Percentiles rank a stretch among this genome's conserved stretches.
These are phyloP conservation scores for Epichloe sibirici DNA, from an alignment of 2,329 filamentous ascomycete genomes.

Conservation along the genomic window DNA sequence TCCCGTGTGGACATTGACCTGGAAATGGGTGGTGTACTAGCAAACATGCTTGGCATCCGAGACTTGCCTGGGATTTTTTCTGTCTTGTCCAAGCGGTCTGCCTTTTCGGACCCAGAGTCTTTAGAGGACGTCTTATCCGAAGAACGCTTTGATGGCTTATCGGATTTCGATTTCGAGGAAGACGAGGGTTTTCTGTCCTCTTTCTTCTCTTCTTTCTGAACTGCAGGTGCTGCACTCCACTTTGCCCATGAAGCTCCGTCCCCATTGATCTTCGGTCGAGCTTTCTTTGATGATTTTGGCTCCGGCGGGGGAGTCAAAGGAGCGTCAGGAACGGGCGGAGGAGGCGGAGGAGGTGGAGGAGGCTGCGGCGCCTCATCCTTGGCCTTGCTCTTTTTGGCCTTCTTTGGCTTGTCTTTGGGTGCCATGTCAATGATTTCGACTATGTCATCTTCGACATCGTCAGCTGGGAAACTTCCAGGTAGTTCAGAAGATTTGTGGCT, in stretches of 20 bases:
- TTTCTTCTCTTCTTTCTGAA: constrained; percentile 32
- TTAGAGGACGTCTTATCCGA: constrained; percentile 49
- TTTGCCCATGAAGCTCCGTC: constrained; percentile 62
- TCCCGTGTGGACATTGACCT: constrained; percentile 59
- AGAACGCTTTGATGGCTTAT: constrained; percentile 43
- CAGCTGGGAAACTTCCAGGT: constrained; percentile 46
- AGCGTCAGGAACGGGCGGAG: constrained; percentile 35
- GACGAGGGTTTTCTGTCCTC: constrained; percentile 9
- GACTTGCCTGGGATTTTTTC: constrained; percentile 40
- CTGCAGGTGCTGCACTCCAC: constrained; percentile 49
- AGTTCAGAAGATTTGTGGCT: constrained; percentile 12
- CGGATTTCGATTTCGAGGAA: constrained; percentile 54
- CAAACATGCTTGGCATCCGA: constrained; percentile 50
- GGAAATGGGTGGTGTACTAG: constrained; percentile 50
- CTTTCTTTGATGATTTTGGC: constrained; percentile 54
- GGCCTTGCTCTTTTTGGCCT: constrained; percentile 24
- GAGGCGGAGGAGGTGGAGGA: constrained; percentile 31
- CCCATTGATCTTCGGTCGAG: constrained; percentile 64
- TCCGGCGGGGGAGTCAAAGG: constrained; percentile 41
- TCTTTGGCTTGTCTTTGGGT: constrained; percentile 24
- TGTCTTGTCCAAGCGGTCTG: constrained; percentile 33
- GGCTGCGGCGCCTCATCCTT: constrained; percentile 14
- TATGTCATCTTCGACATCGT: constrained; percentile 37
- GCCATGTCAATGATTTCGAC: constrained; percentile 40
- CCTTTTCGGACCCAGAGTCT: constrained; percentile 63